These are phyloP conservation scores for Fusarium secorum DNA, from an alignment of 2,329 filamentous ascomycete species.

Conservation along the genomic window DNA sequence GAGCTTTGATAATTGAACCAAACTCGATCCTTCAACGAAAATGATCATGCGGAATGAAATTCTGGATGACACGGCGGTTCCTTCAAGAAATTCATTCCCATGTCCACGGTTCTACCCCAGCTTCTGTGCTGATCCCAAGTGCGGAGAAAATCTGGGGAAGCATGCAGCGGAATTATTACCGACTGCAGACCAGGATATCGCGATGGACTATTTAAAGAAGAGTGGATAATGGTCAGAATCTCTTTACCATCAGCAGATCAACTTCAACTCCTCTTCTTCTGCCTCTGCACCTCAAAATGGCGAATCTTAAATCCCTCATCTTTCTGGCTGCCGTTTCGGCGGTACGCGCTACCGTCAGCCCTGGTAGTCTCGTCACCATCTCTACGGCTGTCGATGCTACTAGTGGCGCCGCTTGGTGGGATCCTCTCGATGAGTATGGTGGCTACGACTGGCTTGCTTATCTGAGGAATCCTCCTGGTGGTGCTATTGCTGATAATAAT, in stretches of 20 bases:
- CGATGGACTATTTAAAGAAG: background rate
- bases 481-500: conserved; percentile 37
- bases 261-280: background rate
- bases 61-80: background rate
- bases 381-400: conserved; percentile 31
- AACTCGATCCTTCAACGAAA: background rate
- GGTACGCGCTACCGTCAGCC: background rate
- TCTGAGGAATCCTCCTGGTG: conserved; percentile 34
- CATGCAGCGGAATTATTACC: background rate
- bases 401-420: conserved; percentile 41
- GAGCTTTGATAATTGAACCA: background rate
- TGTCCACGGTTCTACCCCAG: background rate
- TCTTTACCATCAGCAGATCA: background rate
- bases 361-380: background rate
- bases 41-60: background rate
- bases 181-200: background rate
- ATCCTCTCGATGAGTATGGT: conserved; percentile 37
- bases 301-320: background rate
- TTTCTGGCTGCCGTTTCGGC: background rate
- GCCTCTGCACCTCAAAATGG: background rate
- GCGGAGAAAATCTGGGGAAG: conserved; percentile 8
- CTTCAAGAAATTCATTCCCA: background rate
- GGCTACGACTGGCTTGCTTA: conserved; percentile 38
- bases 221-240: background rate
- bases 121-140: background rate